Evolutionary conservation across 2,329 filamentous ascomycete genomes (phyloP), one percentile per base, ranked within the genome.

Genomic region (Bimuria novae-zelandiae): DNA sequence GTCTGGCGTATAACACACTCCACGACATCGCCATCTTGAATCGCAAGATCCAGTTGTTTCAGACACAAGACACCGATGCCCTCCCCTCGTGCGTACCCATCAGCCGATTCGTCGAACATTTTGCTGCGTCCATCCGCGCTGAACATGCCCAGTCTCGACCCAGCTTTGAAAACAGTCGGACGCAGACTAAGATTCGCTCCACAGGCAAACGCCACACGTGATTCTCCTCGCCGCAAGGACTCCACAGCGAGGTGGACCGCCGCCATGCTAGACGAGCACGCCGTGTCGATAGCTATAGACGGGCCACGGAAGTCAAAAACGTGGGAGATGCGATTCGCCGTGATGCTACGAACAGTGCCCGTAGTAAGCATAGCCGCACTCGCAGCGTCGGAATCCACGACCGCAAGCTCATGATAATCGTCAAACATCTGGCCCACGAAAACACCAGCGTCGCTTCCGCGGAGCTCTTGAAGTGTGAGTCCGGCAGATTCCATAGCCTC

Each of bases 11-110:
- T 56, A 2, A 72, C 51, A 7, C 63, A 68, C 7, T 62, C 57
- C 27, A 74, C 68, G 12, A 65, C 48, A 32, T 74, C 69, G 5
- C 58, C 55, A 50, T 71, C 65, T 12, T 43, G 19, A 7, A 79
- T 52, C 2, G 83, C 83, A 60, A 80, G 75, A n/a, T 76, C 71
- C 1, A 84, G 48, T 7, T 45, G 51, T 47, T 73, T 74, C 8
- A 74, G 57, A 0, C 85, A 67, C 0, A 86, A 56, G 0, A 72
- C 69, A 1, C 76, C 77, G 11, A 83, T 66, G 0, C 82, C 82
- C 48, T 86, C 84, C 11, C 79, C 81, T 0, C 82, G 75, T 27
- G 72, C 80, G 64, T 76, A 82, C 7, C 80, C 82, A 55, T 82
- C 69, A 0, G 79, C 82, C 2, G 63, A 49, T 0, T 63, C 68